Conservation (phyloP, 208 protist species). For the Trypanosoma scelopori region DNA sequence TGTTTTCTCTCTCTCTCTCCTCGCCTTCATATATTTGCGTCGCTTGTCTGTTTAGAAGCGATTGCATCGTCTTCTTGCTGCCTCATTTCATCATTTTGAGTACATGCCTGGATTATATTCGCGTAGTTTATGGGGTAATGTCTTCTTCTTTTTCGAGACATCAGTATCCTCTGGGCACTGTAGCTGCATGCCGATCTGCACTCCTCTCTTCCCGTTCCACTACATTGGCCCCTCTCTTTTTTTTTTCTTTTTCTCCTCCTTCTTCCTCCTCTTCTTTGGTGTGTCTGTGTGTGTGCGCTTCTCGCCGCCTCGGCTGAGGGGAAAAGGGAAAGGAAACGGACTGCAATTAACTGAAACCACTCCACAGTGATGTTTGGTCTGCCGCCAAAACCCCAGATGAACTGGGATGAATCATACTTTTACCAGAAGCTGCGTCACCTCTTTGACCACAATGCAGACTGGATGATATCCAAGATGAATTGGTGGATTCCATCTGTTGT, state of each 20-base stretch:
- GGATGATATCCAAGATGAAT: constrained; percentile 70
- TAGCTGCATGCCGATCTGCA: too few relatives aligned
- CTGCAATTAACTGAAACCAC: background rate
- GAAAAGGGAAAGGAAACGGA: background rate
- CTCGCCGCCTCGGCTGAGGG: background rate
- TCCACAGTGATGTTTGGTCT: constrained; percentile 69
- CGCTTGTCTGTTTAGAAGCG: too few relatives aligned
- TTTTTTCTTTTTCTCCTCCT: constrained; percentile 7
- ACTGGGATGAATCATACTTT: constrained; percentile 86
- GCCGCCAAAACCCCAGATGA: constrained; percentile 56
- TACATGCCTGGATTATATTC: too few relatives aligned
- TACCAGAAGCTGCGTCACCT: constrained; percentile 86
- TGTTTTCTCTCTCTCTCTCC: too few relatives aligned
- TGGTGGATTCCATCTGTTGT: constrained; percentile 87
- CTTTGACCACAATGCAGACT: constrained; percentile 74
- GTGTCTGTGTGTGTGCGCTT: background rate
- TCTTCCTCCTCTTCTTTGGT: background rate
- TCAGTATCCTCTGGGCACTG: too few relatives aligned
- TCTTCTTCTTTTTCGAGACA: too few relatives aligned
- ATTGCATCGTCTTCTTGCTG: too few relatives aligned
- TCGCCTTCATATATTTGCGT: too few relatives aligned
- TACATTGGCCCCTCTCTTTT: constrained; percentile 18
- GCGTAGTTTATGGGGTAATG: too few relatives aligned
- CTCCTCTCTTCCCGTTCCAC: constrained; percentile 5
- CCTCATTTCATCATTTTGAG: too few relatives aligned